Base-by-base conservation (phyloP, 106 monocot genomes). In the Alisma plantagoaquatica region DNA sequence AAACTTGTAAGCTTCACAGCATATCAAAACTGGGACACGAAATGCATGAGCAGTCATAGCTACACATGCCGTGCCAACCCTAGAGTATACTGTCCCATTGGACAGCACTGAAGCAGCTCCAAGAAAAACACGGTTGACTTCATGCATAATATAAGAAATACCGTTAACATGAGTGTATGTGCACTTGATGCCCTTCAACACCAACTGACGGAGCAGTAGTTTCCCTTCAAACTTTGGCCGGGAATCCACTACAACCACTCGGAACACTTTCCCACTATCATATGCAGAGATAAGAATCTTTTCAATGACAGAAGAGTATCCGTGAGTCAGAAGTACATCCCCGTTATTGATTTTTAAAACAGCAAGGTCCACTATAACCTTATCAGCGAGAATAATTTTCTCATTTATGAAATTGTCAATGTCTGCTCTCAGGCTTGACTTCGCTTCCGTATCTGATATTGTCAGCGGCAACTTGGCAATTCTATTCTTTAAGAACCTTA, bases 81-180 rank as follows among this genome's bases (percentile, higher is more conserved):
- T 73, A 8, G 84, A 77, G 41, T 91, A 91, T 48, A 84, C 84
- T 31, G 90, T 84, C 57, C 90, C 90, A 72, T 91, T 91, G 25
- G 84, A 84, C 20, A 91, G 58, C 27, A 91, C 74, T 33, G 90
- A 80, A 3, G 80, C 64, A 42, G 90, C 90, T 46, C 90, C 90
- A 4, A 91, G 69, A 49, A 91, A 81, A 31, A 91, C 90, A 49
- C 75, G 63, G 41, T 83, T 84, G 25, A 83, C 90, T 67, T 91
- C 90, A 72, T 77, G 84, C 84, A 91, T 91, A 50, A 91, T 74
- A 65, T 91, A 91, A 27, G 90, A 84, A 55, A 91, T 49, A 14
- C 80, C 90, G 75, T 84, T 84, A 33, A 91, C 67, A 57, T 91
- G 90, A 19, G 80, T 84, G 53, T 91, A 91, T 11, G 84, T 84